These are phyloP conservation scores for Colletotrichum camelliae DNA, from an alignment of 2,329 filamentous ascomycete genomes.

Conservation along the genomic window DNA sequence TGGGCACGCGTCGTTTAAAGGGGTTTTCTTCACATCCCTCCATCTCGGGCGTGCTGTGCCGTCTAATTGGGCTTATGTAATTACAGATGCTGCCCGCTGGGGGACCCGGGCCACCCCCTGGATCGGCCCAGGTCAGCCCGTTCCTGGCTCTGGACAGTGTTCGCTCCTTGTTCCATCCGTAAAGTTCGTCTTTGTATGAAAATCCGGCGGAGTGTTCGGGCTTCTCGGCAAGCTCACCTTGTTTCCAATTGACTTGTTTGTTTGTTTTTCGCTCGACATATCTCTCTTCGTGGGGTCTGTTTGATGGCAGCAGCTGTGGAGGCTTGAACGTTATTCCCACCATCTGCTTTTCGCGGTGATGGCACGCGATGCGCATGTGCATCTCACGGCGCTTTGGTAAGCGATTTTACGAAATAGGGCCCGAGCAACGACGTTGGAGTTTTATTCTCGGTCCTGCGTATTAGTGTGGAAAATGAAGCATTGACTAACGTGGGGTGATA, in stretches of 20 bases:
- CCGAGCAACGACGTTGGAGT: neutral
- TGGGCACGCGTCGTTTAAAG: slow-evolving; percentile 1
- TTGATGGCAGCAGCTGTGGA: neutral
- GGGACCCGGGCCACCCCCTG: neutral
- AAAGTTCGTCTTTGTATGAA: neutral
- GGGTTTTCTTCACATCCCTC: neutral
- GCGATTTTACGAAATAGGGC: neutral
- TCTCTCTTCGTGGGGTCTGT: neutral
- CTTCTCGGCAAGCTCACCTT: neutral
- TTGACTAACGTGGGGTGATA: slow-evolving; percentile 24
- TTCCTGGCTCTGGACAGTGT: neutral
- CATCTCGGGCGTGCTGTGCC: neutral
- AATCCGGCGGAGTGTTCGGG: neutral
- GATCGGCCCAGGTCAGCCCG: neutral
- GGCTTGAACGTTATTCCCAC: neutral
- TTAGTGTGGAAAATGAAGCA: neutral
- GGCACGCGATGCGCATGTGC: slow-evolving; percentile 36
- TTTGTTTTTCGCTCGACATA: neutral
- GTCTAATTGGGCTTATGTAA: slow-evolving; percentile 6
- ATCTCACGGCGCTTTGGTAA: slow-evolving; percentile 41
- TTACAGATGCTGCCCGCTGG: neutral
- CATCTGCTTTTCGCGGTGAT: slow-evolving; percentile 20
- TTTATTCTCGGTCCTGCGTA: neutral
- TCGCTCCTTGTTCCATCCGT: neutral
- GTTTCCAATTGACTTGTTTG: neutral